phyloP scores from a whole-genome alignment of 176 grass and related monocot genomes.

The Pontederia crassipes region DNA sequence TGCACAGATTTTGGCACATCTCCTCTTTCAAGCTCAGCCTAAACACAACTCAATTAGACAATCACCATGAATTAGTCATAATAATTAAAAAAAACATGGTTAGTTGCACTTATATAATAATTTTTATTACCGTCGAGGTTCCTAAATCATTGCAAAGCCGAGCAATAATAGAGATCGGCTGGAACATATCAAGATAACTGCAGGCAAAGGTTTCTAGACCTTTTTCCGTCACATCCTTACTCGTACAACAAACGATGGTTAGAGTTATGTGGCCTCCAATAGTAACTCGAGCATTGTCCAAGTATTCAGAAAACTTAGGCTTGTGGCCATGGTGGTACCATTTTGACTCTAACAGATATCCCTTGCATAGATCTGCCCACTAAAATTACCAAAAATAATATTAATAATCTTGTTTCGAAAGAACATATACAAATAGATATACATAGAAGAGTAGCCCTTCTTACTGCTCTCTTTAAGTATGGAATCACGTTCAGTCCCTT shows the following conservation, averaged over 20 bases:
- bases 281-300: conserved; percentile 34
- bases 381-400: background rate
- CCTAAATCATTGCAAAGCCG: conserved; percentile 10
- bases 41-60: too few relatives aligned
- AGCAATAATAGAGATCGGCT: background rate
- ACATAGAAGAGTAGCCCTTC: background rate
- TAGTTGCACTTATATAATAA: too few relatives aligned
- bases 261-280: conserved; percentile 27
- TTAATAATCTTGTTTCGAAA: background rate
- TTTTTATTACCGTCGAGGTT: too few relatives aligned
- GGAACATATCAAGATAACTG: background rate
- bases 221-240: background rate
- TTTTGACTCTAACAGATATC: conserved; percentile 32
- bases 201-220: background rate
- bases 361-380: conserved; percentile 45
- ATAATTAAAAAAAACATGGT: too few relatives aligned
- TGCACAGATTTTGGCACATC: too few relatives aligned
- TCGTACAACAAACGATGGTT: conserved; percentile 5
- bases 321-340: conserved; percentile 21
- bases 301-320: conserved; percentile 31
- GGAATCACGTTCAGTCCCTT: conserved; percentile 22
- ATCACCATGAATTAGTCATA: too few relatives aligned
- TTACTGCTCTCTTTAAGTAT: conserved; percentile 30
- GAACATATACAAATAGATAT: background rate
- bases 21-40: too few relatives aligned